Evolutionary conservation across 805 yeast species (phyloP), one percentile per base, ranked within the genome.

Genomic region (Citeromyces matritensis): DNA sequence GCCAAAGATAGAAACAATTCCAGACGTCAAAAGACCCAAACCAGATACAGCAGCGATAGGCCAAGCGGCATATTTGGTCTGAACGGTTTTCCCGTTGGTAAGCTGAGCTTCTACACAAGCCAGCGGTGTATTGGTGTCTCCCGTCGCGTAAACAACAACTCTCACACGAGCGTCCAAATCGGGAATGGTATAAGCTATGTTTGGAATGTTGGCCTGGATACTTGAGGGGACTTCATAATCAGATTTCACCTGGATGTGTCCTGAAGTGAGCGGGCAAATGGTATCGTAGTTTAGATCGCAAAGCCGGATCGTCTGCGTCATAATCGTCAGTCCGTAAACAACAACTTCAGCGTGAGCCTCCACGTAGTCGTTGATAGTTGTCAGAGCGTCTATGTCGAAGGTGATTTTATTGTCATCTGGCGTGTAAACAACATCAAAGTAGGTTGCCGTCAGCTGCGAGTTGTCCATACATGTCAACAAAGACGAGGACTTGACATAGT

Each of bases 61-160:
- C 98, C 98, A 88, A 4, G 93, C 69, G 3, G 91, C 95, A 42
- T 78, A 85, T 43, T 73, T 73, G 15, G 95, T 83, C 54, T 85
- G 93, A 17, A 91, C 98, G 2, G 97, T 86, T 47, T 81, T 85
- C 35, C 91, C 95, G 53, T 91, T 91, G 14, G 80, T 57, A 34
- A 91, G 61, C 9, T 71, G 62, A 0, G 96, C 96, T 48, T 80
- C 83, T 9, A 91, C 94, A 66, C 99, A 91, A 3, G 97, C 98
- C 36, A 86, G 58, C 3, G 76, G 65, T 6, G 55, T 51, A 14
- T 42, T 31, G 4, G 45, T 55, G 9, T 50, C 39, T 5, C 66
- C 58, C 10, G 55, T 45, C 23, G 69, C 50, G 48, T 73, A 72
- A 3, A 79, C 78, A 12, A 69, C 52, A 26, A 93, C 86, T 39